Evolutionary conservation across 108 stramenopile species (phyloP).

Genomic region (Cyclostephanos invisitatus): DNA sequence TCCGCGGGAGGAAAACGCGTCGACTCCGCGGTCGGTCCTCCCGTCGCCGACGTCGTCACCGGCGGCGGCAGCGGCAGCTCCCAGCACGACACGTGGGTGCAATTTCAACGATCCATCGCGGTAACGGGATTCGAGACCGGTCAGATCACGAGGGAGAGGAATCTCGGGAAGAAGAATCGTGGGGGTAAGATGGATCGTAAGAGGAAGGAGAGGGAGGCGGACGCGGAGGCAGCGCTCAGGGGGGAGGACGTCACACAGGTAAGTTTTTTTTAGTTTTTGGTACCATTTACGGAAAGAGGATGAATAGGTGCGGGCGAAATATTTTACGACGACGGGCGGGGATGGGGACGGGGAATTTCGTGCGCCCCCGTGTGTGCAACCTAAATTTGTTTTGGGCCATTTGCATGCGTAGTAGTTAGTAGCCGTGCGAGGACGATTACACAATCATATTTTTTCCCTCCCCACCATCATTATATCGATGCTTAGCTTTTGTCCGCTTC

Average conservation of each 20-base stretch:
- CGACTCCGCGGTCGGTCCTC: too few relatives aligned
- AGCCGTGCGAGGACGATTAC: background rate
- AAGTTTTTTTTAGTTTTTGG: too few relatives aligned
- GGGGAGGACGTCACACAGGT: slow-evolving; percentile 38
- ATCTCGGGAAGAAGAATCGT: slow-evolving; percentile 53
- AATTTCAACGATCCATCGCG: slow-evolving; percentile 82
- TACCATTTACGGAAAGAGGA: too few relatives aligned
- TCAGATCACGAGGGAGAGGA: slow-evolving; percentile 51
- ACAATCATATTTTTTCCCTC: background rate
- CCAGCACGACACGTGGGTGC: slow-evolving; percentile 82
- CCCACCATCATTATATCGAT: background rate
- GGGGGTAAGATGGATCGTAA: slow-evolving; percentile 63
- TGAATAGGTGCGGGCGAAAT: background rate
- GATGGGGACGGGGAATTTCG: background rate
- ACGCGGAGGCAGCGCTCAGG: slow-evolving; percentile 35
- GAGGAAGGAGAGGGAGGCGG: slow-evolving; percentile 54
- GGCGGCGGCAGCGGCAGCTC: slow-evolving; percentile 16
- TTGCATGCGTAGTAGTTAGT: background rate
- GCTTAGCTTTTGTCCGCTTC: background rate
- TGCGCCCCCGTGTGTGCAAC: background rate
- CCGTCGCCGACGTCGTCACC: too few relatives aligned
- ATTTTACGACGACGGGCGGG: background rate
- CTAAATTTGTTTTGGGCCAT: background rate
- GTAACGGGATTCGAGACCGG: slow-evolving; percentile 86
- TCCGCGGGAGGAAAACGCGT: too few relatives aligned